These are phyloP conservation scores for Plantago rigida DNA, from an alignment of 305 asterid genomes.

Conservation along the genomic window DNA sequence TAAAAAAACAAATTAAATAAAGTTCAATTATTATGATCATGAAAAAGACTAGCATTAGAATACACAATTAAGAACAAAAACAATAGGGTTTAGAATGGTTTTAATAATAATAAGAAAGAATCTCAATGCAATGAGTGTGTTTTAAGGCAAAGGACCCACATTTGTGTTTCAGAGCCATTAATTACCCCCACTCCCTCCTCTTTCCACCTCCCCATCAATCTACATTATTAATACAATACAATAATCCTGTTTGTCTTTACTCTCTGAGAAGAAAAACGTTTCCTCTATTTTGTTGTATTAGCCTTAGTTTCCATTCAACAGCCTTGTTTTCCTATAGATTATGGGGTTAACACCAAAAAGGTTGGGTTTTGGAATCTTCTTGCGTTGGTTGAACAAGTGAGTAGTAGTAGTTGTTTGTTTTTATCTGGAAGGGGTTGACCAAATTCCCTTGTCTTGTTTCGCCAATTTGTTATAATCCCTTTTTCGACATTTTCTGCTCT, in stretches of 20 bases:
- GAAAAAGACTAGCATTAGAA: too few species aligned
- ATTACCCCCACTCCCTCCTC: not conserved
- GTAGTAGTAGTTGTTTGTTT: slow-evolving; percentile 39
- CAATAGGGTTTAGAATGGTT: slow-evolving; percentile 8
- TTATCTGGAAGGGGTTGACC: slow-evolving; percentile 61
- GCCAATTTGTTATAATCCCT: slow-evolving; percentile 17
- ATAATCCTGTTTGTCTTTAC: too few species aligned
- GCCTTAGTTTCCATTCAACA: slow-evolving; percentile 2
- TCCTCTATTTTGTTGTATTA: slow-evolving; percentile 13
- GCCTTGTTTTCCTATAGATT: not conserved
- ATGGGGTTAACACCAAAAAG: slow-evolving; percentile 30
- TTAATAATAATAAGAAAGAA: slow-evolving; percentile 24
- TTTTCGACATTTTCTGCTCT: slow-evolving; percentile 12
- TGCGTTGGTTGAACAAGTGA: slow-evolving; percentile 36
- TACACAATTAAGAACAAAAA: not conserved
- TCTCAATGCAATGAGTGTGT: slow-evolving; percentile 45
- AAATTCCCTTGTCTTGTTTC: slow-evolving; percentile 33
- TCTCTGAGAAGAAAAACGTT: not conserved
- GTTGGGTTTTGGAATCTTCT: slow-evolving; percentile 60
- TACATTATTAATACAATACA: slow-evolving; percentile 21
- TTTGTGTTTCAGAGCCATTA: not conserved
- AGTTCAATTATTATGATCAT: too few species aligned
- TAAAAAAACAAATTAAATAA: too few species aligned
- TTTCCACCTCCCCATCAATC: slow-evolving; percentile 28
- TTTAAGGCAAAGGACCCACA: slow-evolving; percentile 39